Base-by-base conservation (phyloP, 352 stramenopile genomes). In the Phytophthora sp. region DNA sequence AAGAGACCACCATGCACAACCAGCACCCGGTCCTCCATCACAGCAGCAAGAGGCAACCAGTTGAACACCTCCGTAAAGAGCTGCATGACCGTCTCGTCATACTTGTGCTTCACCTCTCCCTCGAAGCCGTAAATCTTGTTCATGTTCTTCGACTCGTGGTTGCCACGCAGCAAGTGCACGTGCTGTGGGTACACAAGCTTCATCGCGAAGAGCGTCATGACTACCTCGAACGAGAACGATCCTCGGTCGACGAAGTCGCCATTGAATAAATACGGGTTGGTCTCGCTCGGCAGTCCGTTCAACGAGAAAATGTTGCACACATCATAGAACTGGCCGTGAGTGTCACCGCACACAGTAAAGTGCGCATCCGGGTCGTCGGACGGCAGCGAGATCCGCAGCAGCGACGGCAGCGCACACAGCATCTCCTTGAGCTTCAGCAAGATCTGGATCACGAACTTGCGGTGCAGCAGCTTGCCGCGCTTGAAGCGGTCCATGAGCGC, bases 51-150 rank as follows among this genome's bases (percentile, higher is more conserved):
- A 18, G 97, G 98, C 37, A 99, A 77, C 75, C 89, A 93, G 72
- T 97, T 97, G 77, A 99, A 99, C 17, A 99, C 94, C 71, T 99
- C 97, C n/a, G 97, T 95, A 83, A 99, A 99, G 28, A 99, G 84
- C 39, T 95, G 79, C 90, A 99, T 99, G 35, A 99, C 97, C n/a
- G 92, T 97, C 38, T 98, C 91, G 74, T 99, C 97, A 80, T 99
- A 99, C 76, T 99, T 99, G 80, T 98, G 94, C 79, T 98, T 99
- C 45, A 99, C 96, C 76, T 99, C 98, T 28, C 97, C 97, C 61
- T 99, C 97, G 68, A 99, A 99, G 18, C 98, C 98, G 74, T 99
- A 99, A 49, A 99, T 99, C 71, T 99, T 99, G 85, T 99, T 99
- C 97, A 99, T 99, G 77, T 99, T 99, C 79, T 98, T 99, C 26